These are phyloP conservation scores for Annulohypoxylon maeteangense DNA, from an alignment of 495 filamentous ascomycete species.

Conservation along the genomic window DNA sequence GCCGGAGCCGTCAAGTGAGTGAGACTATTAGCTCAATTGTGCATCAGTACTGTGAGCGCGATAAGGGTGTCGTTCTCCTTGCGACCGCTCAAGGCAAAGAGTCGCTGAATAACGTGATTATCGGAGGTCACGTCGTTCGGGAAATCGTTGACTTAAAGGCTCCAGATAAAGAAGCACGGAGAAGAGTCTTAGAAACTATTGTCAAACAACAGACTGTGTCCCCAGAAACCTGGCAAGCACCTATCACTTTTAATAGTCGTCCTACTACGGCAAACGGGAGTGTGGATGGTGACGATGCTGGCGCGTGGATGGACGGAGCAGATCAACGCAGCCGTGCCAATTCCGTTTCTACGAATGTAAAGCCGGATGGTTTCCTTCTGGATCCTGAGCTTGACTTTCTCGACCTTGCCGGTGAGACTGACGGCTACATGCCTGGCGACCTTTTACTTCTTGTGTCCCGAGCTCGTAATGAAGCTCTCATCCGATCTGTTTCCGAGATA, in stretches of 20 bases:
- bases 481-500: constrained; percentile 70
- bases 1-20: constrained; percentile 89
- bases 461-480: constrained; percentile 90
- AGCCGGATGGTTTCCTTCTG: constrained; percentile 71
- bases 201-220: constrained; percentile 58
- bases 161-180: constrained; percentile 90
- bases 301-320: constrained; percentile 76
- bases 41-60: constrained; percentile 76
- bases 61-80: constrained; percentile 83
- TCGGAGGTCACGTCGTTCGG: constrained; percentile 81
- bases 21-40: constrained; percentile 86
- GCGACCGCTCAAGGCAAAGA: constrained; percentile 96
- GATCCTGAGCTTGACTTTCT: constrained; percentile 87
- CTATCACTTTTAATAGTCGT: constrained; percentile 58
- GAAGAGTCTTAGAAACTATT: constrained; percentile 81
- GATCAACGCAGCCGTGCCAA: constrained; percentile 40
- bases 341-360: constrained; percentile 31
- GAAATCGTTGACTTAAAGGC: constrained; percentile 88
- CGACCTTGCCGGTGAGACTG: constrained; percentile 89
- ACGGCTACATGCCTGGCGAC: constrained; percentile 98
- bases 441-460: constrained; percentile 85
- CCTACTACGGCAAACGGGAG: constrained; percentile 64
- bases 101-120: constrained; percentile 79
- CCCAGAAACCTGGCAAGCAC: constrained; percentile 52
- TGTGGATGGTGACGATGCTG: constrained; percentile 58